Evolutionary conservation across 163 green algal species (phyloP).

Genomic region (Scenedesmus sp.): DNA sequence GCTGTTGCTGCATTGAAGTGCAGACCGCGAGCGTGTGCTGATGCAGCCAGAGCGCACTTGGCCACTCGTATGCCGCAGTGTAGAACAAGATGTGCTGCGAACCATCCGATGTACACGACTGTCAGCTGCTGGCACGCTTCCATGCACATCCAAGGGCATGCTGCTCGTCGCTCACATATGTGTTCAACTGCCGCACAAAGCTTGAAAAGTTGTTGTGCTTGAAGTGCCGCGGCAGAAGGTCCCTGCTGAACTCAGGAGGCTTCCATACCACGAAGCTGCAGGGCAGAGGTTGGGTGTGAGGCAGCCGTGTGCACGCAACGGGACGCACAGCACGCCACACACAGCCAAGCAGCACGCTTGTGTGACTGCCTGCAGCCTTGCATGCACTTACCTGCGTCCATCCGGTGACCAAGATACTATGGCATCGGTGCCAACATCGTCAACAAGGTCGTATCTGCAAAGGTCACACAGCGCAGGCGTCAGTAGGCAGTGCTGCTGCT

Average conservation of each 20-base stretch:
- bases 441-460: conserved; percentile 95
- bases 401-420: conserved; percentile 74
- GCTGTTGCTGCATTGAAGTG: not conserved
- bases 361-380: not conserved
- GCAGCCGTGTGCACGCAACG: not conserved
- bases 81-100: not conserved
- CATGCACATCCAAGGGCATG: no score
- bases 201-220: conserved; percentile 98
- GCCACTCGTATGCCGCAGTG: not conserved
- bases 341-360: not conserved
- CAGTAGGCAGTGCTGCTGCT: not conserved
- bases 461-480: not conserved
- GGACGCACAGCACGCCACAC: not conserved
- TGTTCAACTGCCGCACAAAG: conserved; percentile 99
- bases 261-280: conserved; percentile 75
- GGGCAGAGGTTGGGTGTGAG: not conserved
- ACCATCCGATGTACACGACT: not conserved
- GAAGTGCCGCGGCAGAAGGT: conserved; percentile 97
- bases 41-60: no score
- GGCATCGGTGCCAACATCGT: conserved; percentile 84
- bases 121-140: not conserved
- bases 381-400: conserved; percentile 39
- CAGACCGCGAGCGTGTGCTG: no score
- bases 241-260: conserved; percentile 89
- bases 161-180: conserved; percentile 85